phyloP scores from a whole-genome alignment of 2,329 filamentous ascomycete species.

The Hypomyces perniciosus region DNA sequence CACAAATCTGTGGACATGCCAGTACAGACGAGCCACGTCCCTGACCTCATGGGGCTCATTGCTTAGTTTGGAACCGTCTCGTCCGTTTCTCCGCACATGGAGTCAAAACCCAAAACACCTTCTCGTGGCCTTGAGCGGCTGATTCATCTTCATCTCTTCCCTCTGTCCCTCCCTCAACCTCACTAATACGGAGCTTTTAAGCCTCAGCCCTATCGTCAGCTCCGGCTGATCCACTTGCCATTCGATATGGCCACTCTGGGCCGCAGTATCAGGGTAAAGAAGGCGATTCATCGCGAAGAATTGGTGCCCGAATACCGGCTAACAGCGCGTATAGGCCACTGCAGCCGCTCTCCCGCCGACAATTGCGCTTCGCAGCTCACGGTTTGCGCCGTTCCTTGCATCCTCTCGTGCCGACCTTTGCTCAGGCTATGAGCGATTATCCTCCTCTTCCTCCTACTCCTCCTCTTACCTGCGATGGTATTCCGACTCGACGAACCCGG shows the following conservation, averaged over 20 bases:
- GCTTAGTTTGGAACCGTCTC: neutral
- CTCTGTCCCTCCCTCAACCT: neutral
- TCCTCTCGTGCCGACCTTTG: slow-evolving; percentile 1
- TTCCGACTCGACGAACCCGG: slow-evolving; percentile 15
- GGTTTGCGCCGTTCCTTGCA: slow-evolving; percentile 9
- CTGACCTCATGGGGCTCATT: neutral
- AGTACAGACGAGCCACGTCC: slow-evolving; percentile 1
- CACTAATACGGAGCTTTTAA: neutral
- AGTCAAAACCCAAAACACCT: neutral
- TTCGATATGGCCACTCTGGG: slow-evolving; percentile 4
- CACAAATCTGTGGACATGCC: slow-evolving; percentile 6
- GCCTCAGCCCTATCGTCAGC: neutral
- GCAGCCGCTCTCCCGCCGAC: slow-evolving; percentile 15
- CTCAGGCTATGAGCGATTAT: slow-evolving; percentile 2
- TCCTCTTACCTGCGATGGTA: slow-evolving; percentile 15
- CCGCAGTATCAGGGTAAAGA: slow-evolving; percentile 6
- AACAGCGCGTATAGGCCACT: slow-evolving; percentile 12
- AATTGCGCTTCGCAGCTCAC: slow-evolving; percentile 17
- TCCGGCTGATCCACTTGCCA: neutral
- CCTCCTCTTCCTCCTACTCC: neutral
- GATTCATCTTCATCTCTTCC: neutral
- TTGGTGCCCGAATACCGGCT: neutral
- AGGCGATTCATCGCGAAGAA: neutral
- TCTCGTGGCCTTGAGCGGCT: neutral
- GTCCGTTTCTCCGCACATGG: neutral